Percentiles rank a stretch among this genome's conserved stretches.
phyloP scores from a whole-genome alignment of 306 rosid species.

The Biancaea sappan region DNA sequence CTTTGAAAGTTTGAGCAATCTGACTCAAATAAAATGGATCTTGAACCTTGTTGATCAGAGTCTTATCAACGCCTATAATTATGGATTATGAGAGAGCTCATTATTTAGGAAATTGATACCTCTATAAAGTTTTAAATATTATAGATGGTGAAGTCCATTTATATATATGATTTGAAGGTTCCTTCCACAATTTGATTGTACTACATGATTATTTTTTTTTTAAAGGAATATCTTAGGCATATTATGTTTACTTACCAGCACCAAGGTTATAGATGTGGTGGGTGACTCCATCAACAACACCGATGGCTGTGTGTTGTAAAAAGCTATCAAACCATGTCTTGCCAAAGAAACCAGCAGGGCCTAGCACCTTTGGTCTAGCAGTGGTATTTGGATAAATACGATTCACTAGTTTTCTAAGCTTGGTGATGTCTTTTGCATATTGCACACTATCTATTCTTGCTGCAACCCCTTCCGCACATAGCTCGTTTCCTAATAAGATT shows the following conservation, averaged over 20 bases:
- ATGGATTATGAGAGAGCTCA: background rate
- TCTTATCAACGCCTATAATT: slow-evolving; percentile 51
- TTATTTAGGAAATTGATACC: too few relatives aligned
- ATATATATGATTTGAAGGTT: too few relatives aligned
- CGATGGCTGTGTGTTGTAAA: slow-evolving; percentile 47
- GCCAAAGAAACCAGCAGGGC: slow-evolving; percentile 66
- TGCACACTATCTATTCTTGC: slow-evolving; percentile 50
- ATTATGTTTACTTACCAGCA: slow-evolving; percentile 58
- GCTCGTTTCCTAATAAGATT: slow-evolving; percentile 56
- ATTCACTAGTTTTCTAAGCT: slow-evolving; percentile 41
- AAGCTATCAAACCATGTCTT: slow-evolving; percentile 60
- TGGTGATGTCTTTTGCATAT: slow-evolving; percentile 56
- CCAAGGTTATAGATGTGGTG: slow-evolving; percentile 83
- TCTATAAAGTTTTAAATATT: too few relatives aligned
- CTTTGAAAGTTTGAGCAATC: slow-evolving; percentile 47
- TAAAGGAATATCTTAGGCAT: too few relatives aligned
- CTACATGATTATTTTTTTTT: too few relatives aligned
- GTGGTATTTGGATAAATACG: slow-evolving; percentile 39
- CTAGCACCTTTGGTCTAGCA: slow-evolving; percentile 59
- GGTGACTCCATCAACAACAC: slow-evolving; percentile 54
- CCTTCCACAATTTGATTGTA: too few relatives aligned
- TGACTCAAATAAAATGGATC: slow-evolving; percentile 54
- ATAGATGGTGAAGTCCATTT: too few relatives aligned
- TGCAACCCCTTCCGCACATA: slow-evolving; percentile 47
- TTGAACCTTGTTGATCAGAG: slow-evolving; percentile 53